Percentiles rank a stretch among this genome's conserved stretches.
phyloP scores from a whole-genome alignment of 176 grass and related monocot genomes.

The Metroxylon sagu region DNA sequence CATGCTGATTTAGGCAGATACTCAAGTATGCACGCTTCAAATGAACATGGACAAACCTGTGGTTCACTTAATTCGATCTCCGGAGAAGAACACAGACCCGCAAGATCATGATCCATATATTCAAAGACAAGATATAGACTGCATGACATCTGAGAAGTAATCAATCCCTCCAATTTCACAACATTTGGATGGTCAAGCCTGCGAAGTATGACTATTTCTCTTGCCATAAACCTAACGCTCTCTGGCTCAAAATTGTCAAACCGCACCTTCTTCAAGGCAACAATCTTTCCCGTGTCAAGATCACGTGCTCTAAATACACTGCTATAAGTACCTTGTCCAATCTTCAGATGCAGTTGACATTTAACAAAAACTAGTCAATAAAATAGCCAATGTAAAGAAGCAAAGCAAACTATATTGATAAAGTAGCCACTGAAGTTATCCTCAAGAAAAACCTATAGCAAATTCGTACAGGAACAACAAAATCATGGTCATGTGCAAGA shows the following conservation, averaged over 20 bases:
- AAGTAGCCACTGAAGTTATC: too few species aligned
- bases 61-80: slow-evolving; percentile 78
- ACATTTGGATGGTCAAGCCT: slow-evolving; percentile 92
- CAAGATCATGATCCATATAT: slow-evolving; percentile 98
- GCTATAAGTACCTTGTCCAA: slow-evolving; percentile 98
- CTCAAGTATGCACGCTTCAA: not conserved
- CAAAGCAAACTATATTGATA: too few species aligned
- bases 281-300: slow-evolving; percentile 67
- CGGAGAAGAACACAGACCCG: slow-evolving; percentile 77
- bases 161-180: slow-evolving; percentile 93
- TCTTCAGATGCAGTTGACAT: slow-evolving; percentile 24
- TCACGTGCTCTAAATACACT: slow-evolving; percentile 87
- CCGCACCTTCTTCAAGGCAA: slow-evolving; percentile 95
- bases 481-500: too few species aligned
- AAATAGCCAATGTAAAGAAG: not conserved
- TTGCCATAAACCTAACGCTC: slow-evolving; percentile 92
- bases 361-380: slow-evolving; percentile 6
- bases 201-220: slow-evolving; percentile 90
- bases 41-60: slow-evolving; percentile 42
- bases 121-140: slow-evolving; percentile 97
- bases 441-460: too few species aligned
- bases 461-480: too few species aligned
- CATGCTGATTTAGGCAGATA: too few species aligned
- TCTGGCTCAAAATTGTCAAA: slow-evolving; percentile 95
- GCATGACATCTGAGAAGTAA: slow-evolving; percentile 75